phyloP scores from a whole-genome alignment of 2,329 filamentous ascomycete species.

The Xylariaceae sp. region DNA sequence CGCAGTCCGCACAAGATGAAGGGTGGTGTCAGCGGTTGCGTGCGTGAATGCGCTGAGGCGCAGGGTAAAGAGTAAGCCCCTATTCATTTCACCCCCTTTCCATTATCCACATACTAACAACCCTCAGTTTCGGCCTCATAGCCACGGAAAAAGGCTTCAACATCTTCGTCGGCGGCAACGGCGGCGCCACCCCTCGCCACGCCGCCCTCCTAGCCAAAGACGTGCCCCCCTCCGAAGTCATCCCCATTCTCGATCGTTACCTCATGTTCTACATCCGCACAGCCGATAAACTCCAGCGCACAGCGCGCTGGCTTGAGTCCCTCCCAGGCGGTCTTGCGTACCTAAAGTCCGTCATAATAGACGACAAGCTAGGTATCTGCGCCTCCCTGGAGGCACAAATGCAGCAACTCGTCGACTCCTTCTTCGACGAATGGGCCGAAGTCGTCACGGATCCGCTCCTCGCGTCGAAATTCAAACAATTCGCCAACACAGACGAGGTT shows the following conservation, averaged over 20 bases:
- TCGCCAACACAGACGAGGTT: conserved; percentile 73
- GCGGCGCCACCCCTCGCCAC: conserved; percentile 78
- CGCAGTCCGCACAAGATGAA: conserved; percentile 89
- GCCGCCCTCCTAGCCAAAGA: conserved; percentile 81
- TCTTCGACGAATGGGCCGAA: conserved; percentile 90
- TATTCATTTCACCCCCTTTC: neutral
- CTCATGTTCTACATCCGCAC: conserved; percentile 93
- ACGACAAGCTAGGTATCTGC: conserved; percentile 82
- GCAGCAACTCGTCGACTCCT: conserved; percentile 74
- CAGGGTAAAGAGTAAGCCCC: conserved; percentile 78
- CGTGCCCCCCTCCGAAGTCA: conserved; percentile 73
- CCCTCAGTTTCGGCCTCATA: conserved; percentile 89
- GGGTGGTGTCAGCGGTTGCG: conserved; percentile 82
- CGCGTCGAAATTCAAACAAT: conserved; percentile 69
- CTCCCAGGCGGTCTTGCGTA: conserved; percentile 81
- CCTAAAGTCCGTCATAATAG: conserved; percentile 72
- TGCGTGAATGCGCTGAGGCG: conserved; percentile 88
- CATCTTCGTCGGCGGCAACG: conserved; percentile 85
- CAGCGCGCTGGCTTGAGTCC: conserved; percentile 79
- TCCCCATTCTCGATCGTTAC: conserved; percentile 81
- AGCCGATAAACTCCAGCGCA: conserved; percentile 83
- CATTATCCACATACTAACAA: too few relatives aligned
- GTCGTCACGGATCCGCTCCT: conserved; percentile 65
- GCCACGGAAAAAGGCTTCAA: conserved; percentile 92
- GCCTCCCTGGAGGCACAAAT: conserved; percentile 82